Percentiles rank a stretch among this genome's conserved stretches.
phyloP scores from a whole-genome alignment of 371 early-diverging fungal genomes.

The Rhizomucor miehei region DNA sequence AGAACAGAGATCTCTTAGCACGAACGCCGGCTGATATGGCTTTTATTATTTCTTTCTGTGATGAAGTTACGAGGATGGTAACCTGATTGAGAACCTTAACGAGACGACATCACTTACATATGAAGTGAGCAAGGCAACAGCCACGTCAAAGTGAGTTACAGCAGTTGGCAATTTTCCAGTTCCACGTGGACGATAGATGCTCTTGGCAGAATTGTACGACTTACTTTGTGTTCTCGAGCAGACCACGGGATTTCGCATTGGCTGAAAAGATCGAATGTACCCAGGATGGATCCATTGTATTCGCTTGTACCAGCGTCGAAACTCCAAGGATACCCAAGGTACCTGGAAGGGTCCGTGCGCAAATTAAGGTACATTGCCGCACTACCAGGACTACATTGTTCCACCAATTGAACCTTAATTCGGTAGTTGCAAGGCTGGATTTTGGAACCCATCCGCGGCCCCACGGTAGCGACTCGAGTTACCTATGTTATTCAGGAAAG shows the following conservation, averaged over 20 bases:
- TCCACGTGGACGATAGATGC: not conserved
- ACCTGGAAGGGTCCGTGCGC: conserved; percentile 54
- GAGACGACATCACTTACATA: conserved; percentile 43
- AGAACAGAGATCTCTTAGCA: not conserved
- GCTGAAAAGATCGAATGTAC: conserved; percentile 52
- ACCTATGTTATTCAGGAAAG: conserved; percentile 54
- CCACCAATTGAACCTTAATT: not conserved
- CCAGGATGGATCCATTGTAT: conserved; percentile 48
- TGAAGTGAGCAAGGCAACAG: conserved; percentile 49
- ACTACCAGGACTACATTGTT: too few relatives aligned
- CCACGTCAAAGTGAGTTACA: conserved; percentile 41
- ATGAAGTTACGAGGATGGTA: conserved; percentile 52
- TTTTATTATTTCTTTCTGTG: not conserved
- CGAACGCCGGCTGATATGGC: not conserved
- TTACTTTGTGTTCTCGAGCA: not conserved
- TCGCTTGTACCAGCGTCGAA: conserved; percentile 66
- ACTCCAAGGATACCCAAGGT: conserved; percentile 61
- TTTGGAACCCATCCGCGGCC: conserved; percentile 52
- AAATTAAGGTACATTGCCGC: conserved; percentile 42
- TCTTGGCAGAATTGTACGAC: not conserved
- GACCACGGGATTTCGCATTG: conserved; percentile 39
- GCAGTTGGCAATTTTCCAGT: not conserved
- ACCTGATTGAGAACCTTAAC: conserved; percentile 52
- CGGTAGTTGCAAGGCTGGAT: conserved; percentile 63
- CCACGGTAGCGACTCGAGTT: conserved; percentile 56